Evolutionary conservation across 495 filamentous ascomycete species (phyloP), one percentile per base, ranked within the genome.

Genomic region (Aspergillus ellipticus): DNA sequence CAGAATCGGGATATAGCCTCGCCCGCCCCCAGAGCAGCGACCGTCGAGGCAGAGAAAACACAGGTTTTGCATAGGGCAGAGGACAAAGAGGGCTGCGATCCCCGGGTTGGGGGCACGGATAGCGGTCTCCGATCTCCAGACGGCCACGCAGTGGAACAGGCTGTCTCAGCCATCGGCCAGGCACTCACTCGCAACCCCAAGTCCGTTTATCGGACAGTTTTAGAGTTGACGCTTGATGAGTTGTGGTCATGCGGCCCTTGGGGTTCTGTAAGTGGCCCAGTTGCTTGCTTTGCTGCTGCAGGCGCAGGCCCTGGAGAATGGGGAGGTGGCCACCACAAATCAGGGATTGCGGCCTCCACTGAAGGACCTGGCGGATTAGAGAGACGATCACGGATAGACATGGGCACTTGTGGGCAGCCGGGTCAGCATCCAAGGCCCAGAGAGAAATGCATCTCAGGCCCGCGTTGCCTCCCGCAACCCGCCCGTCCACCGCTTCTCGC

Each of bases 391-490:
- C n/a, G n/a, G n/a, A n/a, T n/a, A n/a, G n/a, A n/a, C n/a, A n/a
- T n/a, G n/a, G n/a, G n/a, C n/a, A n/a, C n/a, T n/a, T n/a, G n/a
- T n/a, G n/a, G n/a, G n/a, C n/a, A n/a, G n/a, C n/a, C n/a, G n/a
- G n/a, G n/a, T n/a, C n/a, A n/a, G n/a, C n/a, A n/a, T n/a, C n/a
- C n/a, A 59, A 56, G 57, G 65, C 55, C 57, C 67, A 66, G 63
- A 42, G 55, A 58, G 50, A 50, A 55, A 26, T 60, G 58, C 53
- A 56, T 50, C 51, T 19, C 41, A 50, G 72, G 74, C 61, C 39
- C 66, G 65, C 65, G 72, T 74, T 75, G 73, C 73, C 72, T 67
- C 67, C 74, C 68, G 74, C 74, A 74, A 74, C 72, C 62, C 51
- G 49, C 51, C 58, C 60, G 57, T 63, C 72, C 72, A 75, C 74